Base-by-base conservation (phyloP, 495 filamentous ascomycete species). In the Aspergillus bertholletiae region DNA sequence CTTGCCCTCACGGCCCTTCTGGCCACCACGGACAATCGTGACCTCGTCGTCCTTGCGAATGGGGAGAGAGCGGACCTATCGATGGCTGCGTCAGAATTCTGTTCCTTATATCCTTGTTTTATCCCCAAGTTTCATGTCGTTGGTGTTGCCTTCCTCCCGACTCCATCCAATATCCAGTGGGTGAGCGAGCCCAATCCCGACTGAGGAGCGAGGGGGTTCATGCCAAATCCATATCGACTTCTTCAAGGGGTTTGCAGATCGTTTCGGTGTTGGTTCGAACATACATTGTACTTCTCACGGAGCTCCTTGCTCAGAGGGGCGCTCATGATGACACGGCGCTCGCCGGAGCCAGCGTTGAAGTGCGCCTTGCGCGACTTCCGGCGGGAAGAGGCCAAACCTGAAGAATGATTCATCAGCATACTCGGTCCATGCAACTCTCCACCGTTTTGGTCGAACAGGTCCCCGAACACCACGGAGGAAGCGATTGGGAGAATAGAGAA, bases 1-100 rank as follows among this genome's bases (percentile, higher is more conserved):
- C 58, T 64, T 69, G 79, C 92, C 92, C 76, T 96, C 92, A 63
- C 90, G 89, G 73, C 92, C 93, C 83, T 97, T 97, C 80, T 94
- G 85, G 74, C 74, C 74, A 63, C 94, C 94, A 52, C 94, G 91
- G 64, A 88, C 83, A 67, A 99, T 85, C 67, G 77, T 74, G 64
- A 97, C 91, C 77, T 96, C 90, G 78, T 99, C 94, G 75, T 96
- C 93, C 78, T 95, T 95, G 81, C 94, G 91, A 83, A 98, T 84
- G 68, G 94, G 94, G 70, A 98, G 96, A 66, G 88, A 88, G 78
- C 92, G 92, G 74, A 96, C 91, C 90, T 96, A 65, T 60, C 22
- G 51, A 44, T 12, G 40, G 56, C 15, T 49, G 48, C 41, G 63
- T 66, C 63, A 56, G 51, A 49, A 52, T 54, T 13, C 17, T 45